phyloP scores from a whole-genome alignment of 352 stramenopile genomes.

The Stramenopiles sp. region DNA sequence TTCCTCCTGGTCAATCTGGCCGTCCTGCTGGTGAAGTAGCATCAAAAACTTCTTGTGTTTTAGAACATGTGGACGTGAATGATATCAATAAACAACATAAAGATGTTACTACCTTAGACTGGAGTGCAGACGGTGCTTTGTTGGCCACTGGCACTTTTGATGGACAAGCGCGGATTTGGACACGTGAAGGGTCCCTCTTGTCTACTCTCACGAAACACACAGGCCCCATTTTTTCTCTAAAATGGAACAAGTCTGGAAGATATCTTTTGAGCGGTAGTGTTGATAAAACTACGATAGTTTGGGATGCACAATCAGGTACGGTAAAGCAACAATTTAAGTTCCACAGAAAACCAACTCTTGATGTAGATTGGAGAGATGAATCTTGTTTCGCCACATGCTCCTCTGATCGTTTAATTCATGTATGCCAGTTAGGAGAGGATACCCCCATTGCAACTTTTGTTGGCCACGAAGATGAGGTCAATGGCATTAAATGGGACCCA shows the following conservation, averaged over 20 bases:
- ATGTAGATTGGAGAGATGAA: constrained; percentile 75
- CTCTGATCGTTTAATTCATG: constrained; percentile 69
- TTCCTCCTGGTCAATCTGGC: constrained; percentile 38
- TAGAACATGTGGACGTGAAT: no score
- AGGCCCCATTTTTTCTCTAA: constrained; percentile 59
- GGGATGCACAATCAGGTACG: constrained; percentile 52
- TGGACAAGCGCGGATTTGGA: constrained; percentile 58
- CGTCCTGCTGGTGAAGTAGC: constrained; percentile 28
- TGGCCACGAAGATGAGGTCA: constrained; percentile 89
- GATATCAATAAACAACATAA: constrained; percentile 66
- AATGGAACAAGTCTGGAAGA: constrained; percentile 42
- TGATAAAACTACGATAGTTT: constrained; percentile 76
- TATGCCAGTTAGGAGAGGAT: constrained; percentile 55
- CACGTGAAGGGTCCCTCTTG: constrained; percentile 33
- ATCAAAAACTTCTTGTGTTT: constrained; percentile 31
- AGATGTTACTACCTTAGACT: constrained; percentile 93
- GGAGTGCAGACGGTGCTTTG: constrained; percentile 73
- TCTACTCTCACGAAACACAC: constrained; percentile 46
- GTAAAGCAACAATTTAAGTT: constrained; percentile 18
- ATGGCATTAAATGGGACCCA: constrained; percentile 92
- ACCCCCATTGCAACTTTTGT: constrained; percentile 52
- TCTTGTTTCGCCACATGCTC: constrained; percentile 79
- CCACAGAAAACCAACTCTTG: constrained; percentile 33
- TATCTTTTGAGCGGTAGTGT: constrained; percentile 52
- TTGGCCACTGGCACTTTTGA: constrained; percentile 87